Evolutionary conservation across 805 yeast genomes (phyloP), one percentile per base, ranked within the genome.

Genomic region (Saccharomycopsis sp.): DNA sequence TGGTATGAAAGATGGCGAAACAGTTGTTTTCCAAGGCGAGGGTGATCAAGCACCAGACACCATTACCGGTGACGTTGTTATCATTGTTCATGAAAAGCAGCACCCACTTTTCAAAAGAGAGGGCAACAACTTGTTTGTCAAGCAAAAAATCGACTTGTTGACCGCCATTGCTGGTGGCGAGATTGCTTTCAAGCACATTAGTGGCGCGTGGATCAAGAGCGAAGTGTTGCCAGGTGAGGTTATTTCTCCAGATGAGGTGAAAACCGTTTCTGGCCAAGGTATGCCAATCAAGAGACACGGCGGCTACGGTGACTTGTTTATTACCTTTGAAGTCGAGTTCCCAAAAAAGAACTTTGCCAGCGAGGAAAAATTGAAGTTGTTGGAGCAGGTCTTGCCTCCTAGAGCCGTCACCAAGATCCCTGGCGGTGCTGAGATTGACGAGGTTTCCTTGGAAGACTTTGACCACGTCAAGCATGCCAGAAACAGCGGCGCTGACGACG

Each of bases 101-200:
- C 94, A 92, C 62, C 75, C 72, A 34, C 60, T 68, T 45, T 92
- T 86, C 70, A 74, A 75, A 53, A 85, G 99, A 75, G 74, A 80
- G 61, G 95, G 87, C 52, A 81, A 85, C 59, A 95, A 92, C 60
- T 74, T 92, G 57, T 71, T 71, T 60, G 80, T 80, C 62, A 84
- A 80, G 57, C 86, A 85, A 51, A 87, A 86, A 67, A 68, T 92
- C 55, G 97, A 92, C 62, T 71, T 92, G 52, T 69, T 89, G 58
- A 87, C 97, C 19, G 95, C 99, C 22, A 73, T 92, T 53, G 94
- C 96, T 35, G 99, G 99, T 59, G 99, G 99, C 55, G 79, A 80
- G 47, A 71, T 92, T 59, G 79, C 82, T 27, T 68, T 92, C 59
- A 73, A 87, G 68, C 96, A 89, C 58, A 77, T 92, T 44, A 83